phyloP scores from a whole-genome alignment of 768 basidiomycete species.

The Strobilomyces confusus region DNA sequence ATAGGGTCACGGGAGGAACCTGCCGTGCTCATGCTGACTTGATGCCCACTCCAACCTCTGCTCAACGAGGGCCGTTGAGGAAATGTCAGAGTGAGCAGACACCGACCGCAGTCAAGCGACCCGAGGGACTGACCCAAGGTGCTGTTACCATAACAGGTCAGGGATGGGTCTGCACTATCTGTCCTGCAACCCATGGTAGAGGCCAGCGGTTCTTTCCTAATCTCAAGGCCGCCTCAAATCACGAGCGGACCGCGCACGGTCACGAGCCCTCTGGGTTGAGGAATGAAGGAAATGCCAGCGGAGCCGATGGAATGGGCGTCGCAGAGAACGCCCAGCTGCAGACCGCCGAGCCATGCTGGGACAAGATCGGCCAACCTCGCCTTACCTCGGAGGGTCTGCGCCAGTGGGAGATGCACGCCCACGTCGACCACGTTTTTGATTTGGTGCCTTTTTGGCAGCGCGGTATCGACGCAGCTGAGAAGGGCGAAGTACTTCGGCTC shows the following conservation, averaged over 20 bases:
- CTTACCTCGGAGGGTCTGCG: conserved; percentile 29
- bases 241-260: conserved; percentile 25
- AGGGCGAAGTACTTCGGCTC: conserved; percentile 39
- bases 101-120: background rate
- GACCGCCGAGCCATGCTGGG: conserved; percentile 23
- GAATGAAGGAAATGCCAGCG: background rate
- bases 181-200: conserved; percentile 19
- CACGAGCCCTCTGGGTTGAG: conserved; percentile 14
- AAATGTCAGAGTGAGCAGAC: conserved; percentile 21
- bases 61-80: conserved; percentile 14
- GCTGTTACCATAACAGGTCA: conserved; percentile 22
- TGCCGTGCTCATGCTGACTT: conserved; percentile 4
- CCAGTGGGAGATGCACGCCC: conserved; percentile 28
- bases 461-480: conserved; percentile 45
- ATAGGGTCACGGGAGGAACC: conserved; percentile 12
- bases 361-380: conserved; percentile 27
- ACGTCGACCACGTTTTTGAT: conserved; percentile 46
- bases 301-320: background rate
- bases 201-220: conserved; percentile 23
- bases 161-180: conserved; percentile 34
- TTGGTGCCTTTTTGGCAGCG: conserved; percentile 53
- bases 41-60: conserved; percentile 24
- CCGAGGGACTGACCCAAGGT: background rate
- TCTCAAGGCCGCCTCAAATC: conserved; percentile 28
- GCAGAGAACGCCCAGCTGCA: conserved; percentile 6